A percentile compares a stretch with the other conserved stretches of the same genome.
These are phyloP conservation scores for Myochromella boudieri DNA, from an alignment of 768 basidiomycete genomes.

Conservation along the genomic window DNA sequence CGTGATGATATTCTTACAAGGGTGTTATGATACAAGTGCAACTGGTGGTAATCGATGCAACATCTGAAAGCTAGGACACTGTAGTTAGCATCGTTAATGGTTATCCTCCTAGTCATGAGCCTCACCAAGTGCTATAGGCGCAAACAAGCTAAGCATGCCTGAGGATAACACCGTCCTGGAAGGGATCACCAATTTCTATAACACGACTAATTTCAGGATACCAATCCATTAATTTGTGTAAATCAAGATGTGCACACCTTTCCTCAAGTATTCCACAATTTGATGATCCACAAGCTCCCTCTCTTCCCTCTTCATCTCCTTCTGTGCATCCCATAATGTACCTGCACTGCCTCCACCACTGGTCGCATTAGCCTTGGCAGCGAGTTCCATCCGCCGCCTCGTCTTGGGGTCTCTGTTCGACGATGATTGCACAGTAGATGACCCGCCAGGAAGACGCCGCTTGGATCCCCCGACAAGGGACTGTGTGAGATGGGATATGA, in stretches of 20 bases:
- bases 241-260: conserved; percentile 35
- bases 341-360: conserved; percentile 19
- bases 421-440: conserved; percentile 37
- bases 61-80: background rate
- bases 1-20: background rate
- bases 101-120: background rate
- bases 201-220: conserved; percentile 4
- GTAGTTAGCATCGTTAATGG: background rate
- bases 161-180: conserved; percentile 37
- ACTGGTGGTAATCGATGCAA: background rate
- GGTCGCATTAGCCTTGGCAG: no score
- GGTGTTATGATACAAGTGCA: background rate
- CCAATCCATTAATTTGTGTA: background rate
- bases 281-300: conserved; percentile 52
- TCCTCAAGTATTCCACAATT: conserved; percentile 53
- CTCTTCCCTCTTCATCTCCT: conserved; percentile 50
- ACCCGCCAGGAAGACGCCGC: conserved; percentile 50
- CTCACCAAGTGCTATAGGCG: background rate
- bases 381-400: conserved; percentile 49
- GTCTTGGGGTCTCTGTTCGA: conserved; percentile 51
- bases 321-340: conserved; percentile 26
- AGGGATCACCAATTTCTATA: conserved; percentile 57
- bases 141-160: conserved; percentile 18
- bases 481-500: conserved; percentile 34
- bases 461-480: conserved; percentile 39